phyloP scores from a whole-genome alignment of 495 filamentous ascomycete genomes.

The Delitschia confertaspora region DNA sequence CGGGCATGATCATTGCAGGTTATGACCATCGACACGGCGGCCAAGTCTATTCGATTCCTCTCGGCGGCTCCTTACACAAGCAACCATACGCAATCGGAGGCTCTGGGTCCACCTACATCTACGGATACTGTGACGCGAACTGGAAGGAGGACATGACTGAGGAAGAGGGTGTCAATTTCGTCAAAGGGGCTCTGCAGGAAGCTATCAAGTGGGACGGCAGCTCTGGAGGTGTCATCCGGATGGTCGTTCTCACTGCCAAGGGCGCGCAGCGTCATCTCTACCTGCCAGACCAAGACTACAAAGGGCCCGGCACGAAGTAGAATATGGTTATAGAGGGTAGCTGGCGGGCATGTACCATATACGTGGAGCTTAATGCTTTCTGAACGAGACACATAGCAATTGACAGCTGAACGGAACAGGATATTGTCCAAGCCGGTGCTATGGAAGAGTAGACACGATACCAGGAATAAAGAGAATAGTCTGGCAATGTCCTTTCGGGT shows the following conservation, averaged over 20 bases:
- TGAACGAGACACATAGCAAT: background rate
- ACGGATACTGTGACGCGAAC: conserved; percentile 94
- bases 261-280: conserved; percentile 87
- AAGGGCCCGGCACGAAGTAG: conserved; percentile 47
- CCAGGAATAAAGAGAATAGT: no score
- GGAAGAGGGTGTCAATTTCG: conserved; percentile 82
- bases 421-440: background rate
- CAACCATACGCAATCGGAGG: conserved; percentile 93
- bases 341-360: background rate
- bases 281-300: conserved; percentile 78
- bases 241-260: conserved; percentile 86
- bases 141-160: conserved; percentile 96
- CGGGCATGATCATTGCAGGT: conserved; percentile 94
- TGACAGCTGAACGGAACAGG: background rate
- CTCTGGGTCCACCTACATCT: conserved; percentile 97
- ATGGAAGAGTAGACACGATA: no score
- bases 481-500: no score
- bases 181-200: conserved; percentile 80
- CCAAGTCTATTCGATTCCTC: conserved; percentile 92
- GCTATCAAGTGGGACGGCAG: conserved; percentile 99
- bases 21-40: conserved; percentile 90
- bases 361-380: background rate
- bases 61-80: conserved; percentile 96
- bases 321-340: no score
- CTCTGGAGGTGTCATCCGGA: conserved; percentile 92